Conservation (phyloP, 2,329 filamentous ascomycete genomes). For the Fusarium chaquense region DNA sequence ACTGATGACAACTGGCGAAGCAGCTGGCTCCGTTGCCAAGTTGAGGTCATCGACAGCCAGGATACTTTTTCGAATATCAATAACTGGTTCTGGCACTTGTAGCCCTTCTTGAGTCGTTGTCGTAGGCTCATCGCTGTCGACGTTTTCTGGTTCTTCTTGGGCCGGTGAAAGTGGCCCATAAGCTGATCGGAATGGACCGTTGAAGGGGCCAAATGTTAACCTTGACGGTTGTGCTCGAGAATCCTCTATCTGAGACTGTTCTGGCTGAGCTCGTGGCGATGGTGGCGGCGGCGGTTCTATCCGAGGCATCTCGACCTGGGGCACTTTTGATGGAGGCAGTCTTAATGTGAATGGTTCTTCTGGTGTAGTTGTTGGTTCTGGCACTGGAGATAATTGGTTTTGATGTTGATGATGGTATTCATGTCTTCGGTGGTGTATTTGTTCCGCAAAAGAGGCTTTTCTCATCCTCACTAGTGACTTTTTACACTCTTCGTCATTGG, state of each 20-base stretch:
- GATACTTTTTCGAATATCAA: conserved; percentile 25
- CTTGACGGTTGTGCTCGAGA: conserved; percentile 24
- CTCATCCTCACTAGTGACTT: conserved; percentile 30
- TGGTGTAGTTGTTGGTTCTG: conserved; percentile 7
- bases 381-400: conserved; percentile 20
- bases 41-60: conserved; percentile 23
- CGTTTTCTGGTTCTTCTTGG: conserved; percentile 25
- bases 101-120: background rate
- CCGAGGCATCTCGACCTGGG: background rate
- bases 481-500: conserved; percentile 43
- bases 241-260: conserved; percentile 4
- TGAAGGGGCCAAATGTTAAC: conserved; percentile 30
- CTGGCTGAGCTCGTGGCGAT: background rate
- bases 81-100: background rate
- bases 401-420: conserved; percentile 13
- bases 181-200: conserved; percentile 19
- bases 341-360: background rate
- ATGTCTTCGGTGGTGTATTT: conserved; percentile 26
- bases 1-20: conserved; percentile 31
- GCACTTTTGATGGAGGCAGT: background rate
- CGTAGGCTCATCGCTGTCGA: background rate
- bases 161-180: conserved; percentile 35
- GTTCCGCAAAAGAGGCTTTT: conserved; percentile 32
- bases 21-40: conserved; percentile 24
- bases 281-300: background rate